A percentile compares a stretch with the other conserved stretches of the same genome.
These are phyloP conservation scores for Podospora didyma DNA, from an alignment of 495 filamentous ascomycete species.

Conservation along the genomic window DNA sequence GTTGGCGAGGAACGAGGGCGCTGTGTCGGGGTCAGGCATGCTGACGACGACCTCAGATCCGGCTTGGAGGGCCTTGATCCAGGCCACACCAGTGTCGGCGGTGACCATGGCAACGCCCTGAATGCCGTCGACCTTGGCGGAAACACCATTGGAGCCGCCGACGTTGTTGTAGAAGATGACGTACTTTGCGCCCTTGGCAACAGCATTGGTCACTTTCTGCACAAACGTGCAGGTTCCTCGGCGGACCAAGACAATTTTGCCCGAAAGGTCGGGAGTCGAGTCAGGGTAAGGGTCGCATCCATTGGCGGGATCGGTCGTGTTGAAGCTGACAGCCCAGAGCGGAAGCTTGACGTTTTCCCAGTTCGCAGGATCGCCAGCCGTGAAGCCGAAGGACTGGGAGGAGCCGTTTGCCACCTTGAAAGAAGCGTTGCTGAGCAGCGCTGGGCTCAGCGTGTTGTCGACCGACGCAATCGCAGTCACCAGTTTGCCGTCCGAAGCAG, in stretches of 20 bases:
- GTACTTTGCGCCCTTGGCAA: slow-evolving; percentile 51
- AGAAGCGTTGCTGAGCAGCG: slow-evolving; percentile 35
- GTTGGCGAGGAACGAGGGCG: slow-evolving; percentile 30
- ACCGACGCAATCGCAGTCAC: slow-evolving; percentile 52
- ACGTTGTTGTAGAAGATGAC: slow-evolving; percentile 52
- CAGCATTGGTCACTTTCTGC: slow-evolving; percentile 46
- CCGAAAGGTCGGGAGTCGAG: slow-evolving; percentile 46
- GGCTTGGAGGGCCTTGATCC: slow-evolving; percentile 34
- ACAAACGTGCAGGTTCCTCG: slow-evolving; percentile 49
- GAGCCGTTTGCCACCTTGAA: slow-evolving; percentile 28
- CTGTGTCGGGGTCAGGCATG: slow-evolving; percentile 39
- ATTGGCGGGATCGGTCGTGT: slow-evolving; percentile 43
- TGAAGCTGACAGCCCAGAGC: slow-evolving; percentile 46
- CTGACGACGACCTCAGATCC: slow-evolving; percentile 38
- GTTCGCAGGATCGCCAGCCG: slow-evolving; percentile 32
- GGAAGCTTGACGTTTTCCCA: slow-evolving; percentile 40
- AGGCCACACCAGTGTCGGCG: slow-evolving; percentile 39
- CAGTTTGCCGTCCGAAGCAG: slow-evolving; percentile 47
- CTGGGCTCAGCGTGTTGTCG: slow-evolving; percentile 42
- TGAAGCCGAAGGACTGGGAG: slow-evolving; percentile 32
- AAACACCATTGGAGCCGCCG: slow-evolving; percentile 27
- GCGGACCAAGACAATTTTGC: slow-evolving; percentile 51
- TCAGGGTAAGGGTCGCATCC: slow-evolving; percentile 42
- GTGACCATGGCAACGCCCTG: slow-evolving; percentile 43
- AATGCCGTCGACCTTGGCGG: slow-evolving; percentile 25